Base-by-base conservation (phyloP, 768 basidiomycete genomes). In the Auricularia auricula-judae region DNA sequence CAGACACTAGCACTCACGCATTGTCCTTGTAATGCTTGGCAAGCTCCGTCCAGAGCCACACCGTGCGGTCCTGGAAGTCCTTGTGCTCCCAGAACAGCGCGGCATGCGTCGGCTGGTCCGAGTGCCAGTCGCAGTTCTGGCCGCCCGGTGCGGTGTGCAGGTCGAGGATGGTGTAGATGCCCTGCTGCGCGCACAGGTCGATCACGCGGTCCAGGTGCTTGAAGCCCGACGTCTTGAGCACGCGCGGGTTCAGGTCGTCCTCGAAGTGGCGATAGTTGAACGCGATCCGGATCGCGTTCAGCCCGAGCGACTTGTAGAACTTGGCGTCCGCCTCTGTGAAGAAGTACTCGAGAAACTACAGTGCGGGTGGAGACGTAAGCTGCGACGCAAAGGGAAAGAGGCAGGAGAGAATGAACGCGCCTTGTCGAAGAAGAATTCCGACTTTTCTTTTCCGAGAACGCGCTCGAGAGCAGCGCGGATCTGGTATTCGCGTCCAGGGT, bases 141-240 rank as follows among this genome's bases (percentile, higher is more conserved):
- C 70, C 75, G 63, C 77, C 78, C 2, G 78, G 76, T 10, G 73
- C 73, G 47, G 89, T 81, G 73, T 93, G 92, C 53, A 92, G 76
- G 70, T 93, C 91, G 63, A 93, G 80, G 70, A 91, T 85, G 66
- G 89, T 88, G 77, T 79, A 76, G 33, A 79, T 76, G 36, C 85
- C 87, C 65, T 90, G 81, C 66, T 83, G 78, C 18, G 88, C 86
- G 70, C 91, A 93, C 34, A 86, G 71, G 58, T 86, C 79, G 67
- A 93, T 85, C 53, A 89, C 86, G n/a, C 89, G 81, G 67, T 93
- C 91, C 62, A 93, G 86, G 74, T 91, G 88, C 72, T 86, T 86
- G 77, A 91, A 89, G 34, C 90, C 88, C 7, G 81, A 79, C 65
- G 82, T 74, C 71, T 88, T 91, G 68, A 91, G 82, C 0, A 89